Evolutionary conservation across 2,329 filamentous ascomycete species (phyloP).

Genomic region (Juglanconis oblonga): DNA sequence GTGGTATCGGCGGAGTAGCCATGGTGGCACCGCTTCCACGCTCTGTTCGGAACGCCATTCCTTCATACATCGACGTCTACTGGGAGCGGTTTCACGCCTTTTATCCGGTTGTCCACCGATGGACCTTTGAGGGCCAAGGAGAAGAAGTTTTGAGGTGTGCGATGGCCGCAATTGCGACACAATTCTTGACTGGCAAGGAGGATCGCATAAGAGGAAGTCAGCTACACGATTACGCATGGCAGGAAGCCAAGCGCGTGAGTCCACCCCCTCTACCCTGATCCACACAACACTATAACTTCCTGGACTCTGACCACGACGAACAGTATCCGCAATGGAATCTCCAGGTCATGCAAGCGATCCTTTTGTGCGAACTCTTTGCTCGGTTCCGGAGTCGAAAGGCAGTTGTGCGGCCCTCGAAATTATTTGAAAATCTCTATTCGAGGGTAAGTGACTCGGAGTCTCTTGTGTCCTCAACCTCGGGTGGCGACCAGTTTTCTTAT

Average conservation of each 20-base stretch:
- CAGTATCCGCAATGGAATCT: constrained; percentile 49
- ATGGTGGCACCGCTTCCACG: constrained; percentile 34
- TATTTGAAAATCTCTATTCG: constrained; percentile 50
- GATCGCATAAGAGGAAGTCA: constrained; percentile 48
- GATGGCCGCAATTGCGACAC: constrained; percentile 57
- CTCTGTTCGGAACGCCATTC: constrained; percentile 40
- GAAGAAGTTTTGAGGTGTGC: constrained; percentile 48
- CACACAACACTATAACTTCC: too few species aligned
- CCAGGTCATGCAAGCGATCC: constrained; percentile 50
- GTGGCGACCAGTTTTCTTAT: constrained; percentile 28
- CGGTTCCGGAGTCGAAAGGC: constrained; percentile 53
- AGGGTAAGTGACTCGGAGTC: constrained; percentile 44
- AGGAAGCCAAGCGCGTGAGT: constrained; percentile 50
- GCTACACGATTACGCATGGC: constrained; percentile 50
- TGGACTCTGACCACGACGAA: constrained; percentile 15
- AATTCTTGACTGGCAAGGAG: constrained; percentile 45
- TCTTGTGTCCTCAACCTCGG: constrained; percentile 29
- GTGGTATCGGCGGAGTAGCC: constrained; percentile 14
- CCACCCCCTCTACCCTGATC: neutral
- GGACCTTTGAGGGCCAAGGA: constrained; percentile 38
- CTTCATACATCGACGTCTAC: constrained; percentile 50
- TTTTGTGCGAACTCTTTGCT: constrained; percentile 54
- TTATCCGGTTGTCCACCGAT: constrained; percentile 50
- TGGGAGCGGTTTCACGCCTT: constrained; percentile 49
- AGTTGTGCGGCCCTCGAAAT: constrained; percentile 43